Evolutionary conservation across 106 monocot genomes (phyloP).

Genomic region (Platanthera guangdongensis): DNA sequence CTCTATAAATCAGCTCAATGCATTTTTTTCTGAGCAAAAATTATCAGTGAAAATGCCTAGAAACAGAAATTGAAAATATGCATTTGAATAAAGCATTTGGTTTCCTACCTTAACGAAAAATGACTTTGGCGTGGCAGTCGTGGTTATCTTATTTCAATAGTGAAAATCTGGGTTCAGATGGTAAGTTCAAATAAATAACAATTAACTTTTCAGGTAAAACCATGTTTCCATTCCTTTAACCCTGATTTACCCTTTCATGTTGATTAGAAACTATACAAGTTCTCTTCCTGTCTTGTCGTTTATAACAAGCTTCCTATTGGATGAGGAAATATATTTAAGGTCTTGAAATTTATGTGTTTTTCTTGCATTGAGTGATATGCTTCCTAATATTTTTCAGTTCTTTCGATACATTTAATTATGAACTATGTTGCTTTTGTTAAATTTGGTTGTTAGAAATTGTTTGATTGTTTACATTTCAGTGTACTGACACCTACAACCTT

Average conservation of each 20-base stretch:
- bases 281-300: background rate
- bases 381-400: background rate
- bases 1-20: background rate
- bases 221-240: background rate
- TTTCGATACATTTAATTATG: background rate
- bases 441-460: constrained; percentile 2
- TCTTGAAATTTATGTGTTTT: background rate
- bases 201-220: background rate
- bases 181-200: background rate
- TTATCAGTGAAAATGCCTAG: background rate
- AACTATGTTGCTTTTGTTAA: background rate
- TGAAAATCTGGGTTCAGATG: background rate
- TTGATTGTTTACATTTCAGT: background rate
- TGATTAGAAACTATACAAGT: background rate
- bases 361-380: background rate
- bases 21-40: background rate
- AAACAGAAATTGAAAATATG: background rate
- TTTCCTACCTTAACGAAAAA: background rate
- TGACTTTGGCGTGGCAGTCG: background rate
- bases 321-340: background rate
- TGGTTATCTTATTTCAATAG: background rate
- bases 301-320: background rate
- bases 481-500: background rate
- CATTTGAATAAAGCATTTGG: background rate
- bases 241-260: background rate